Base-by-base conservation (phyloP, 441 rosid genomes). In the Erysimum cheiri region DNA sequence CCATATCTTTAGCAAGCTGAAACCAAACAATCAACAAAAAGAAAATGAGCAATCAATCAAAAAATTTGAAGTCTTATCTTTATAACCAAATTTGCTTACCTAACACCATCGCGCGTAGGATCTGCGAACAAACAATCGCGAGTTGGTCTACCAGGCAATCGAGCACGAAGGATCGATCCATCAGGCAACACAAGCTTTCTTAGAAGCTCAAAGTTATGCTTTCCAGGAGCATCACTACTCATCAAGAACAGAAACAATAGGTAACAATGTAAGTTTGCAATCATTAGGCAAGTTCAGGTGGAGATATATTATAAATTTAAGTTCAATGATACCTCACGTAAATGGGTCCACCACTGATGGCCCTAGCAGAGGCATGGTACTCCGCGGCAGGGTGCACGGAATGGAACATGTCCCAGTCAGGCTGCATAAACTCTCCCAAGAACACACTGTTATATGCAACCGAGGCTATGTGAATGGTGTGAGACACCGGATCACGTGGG, bases 391-490 rank as follows among this genome's bases (percentile, higher is more conserved):
- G 87, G 73, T 91, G 97, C 14, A 80, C 69, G 1, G 96, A 88
- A 31, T 94, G 98, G 74, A 94, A 94, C 98, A 94, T 94, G 59
- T 94, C 98, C 98, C 98, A 91, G 66, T 94, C 97, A 49, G 97
- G 90, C 76, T 50, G 85, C 98, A 94, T 94, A 64, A 90, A 67
- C 71, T 91, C 98, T 29, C 97, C 97, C 58, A 94, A 68, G 84
- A 94, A 94, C 59, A 94, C 86, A 19, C 92, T 90, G 60, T 94
- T 94, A 57, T 87, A 94, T 0, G 96, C 92, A 64, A 87, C 98
- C 2, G 97, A 84, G 8, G 98, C 96, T 47, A 94, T 87, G 41
- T 94, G 98, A 12, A 94, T 91, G 2, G 97, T 91, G 78, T 94
- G 96, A 2, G 97, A 91, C 49, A 85, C 83, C 0, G 97, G 97